A percentile compares a stretch with the other conserved stretches of the same genome.
phyloP scores from a whole-genome alignment of 2,329 filamentous ascomycete species.

The Paecilomyces formosus region DNA sequence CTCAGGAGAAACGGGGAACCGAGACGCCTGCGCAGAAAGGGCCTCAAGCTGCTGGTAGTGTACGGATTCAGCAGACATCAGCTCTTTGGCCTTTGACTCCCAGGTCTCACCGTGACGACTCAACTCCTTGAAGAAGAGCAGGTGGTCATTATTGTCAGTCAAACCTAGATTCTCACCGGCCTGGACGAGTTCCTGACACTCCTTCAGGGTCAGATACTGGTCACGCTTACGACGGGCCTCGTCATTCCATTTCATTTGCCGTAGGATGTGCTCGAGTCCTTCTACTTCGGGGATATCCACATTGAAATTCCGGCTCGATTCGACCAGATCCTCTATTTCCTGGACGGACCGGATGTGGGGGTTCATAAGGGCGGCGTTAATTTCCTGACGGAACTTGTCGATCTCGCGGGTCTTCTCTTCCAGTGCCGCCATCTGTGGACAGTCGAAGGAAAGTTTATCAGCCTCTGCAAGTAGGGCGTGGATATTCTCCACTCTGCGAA shows the following conservation, averaged over 20 bases:
- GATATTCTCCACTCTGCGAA: constrained; percentile 83
- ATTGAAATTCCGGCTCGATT: constrained; percentile 81
- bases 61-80: constrained; percentile 84
- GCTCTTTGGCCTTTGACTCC: constrained; percentile 87
- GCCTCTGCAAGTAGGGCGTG: constrained; percentile 76
- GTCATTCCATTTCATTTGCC: constrained; percentile 83
- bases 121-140: constrained; percentile 69
- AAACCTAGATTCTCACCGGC: constrained; percentile 72
- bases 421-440: constrained; percentile 78
- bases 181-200: constrained; percentile 71
- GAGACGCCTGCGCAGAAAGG: constrained; percentile 72
- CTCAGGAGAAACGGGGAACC: constrained; percentile 71
- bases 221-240: constrained; percentile 62
- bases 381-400: constrained; percentile 72
- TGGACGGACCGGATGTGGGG: constrained; percentile 56
- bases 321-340: constrained; percentile 84
- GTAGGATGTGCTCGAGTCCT: constrained; percentile 67
- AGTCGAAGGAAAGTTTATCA: constrained; percentile 84
- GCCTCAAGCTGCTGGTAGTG: constrained; percentile 94
- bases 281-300: constrained; percentile 88
- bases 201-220: constrained; percentile 63
- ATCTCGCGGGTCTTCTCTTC: constrained; percentile 81
- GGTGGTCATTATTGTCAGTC: constrained; percentile 69
- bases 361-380: constrained; percentile 62
- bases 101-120: constrained; percentile 71